A percentile compares a stretch with the other conserved stretches of the same genome.
Conservation (phyloP, 192 early-diverging fungal species). For the Mortierella alpina region DNA sequence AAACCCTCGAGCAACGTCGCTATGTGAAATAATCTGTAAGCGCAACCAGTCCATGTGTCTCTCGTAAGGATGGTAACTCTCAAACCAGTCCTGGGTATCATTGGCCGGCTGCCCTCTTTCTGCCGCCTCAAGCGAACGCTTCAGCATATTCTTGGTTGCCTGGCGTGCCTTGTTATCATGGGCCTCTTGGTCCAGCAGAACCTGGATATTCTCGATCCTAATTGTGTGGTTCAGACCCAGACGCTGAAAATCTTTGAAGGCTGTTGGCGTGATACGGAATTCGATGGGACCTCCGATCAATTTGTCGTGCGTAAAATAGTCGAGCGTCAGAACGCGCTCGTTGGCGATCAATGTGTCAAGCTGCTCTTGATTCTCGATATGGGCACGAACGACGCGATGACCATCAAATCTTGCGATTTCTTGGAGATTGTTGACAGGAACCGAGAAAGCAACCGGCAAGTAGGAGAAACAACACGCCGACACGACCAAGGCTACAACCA, state of each 20-base stretch:
- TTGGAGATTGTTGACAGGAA: too few species aligned
- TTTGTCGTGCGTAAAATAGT: constrained; percentile 34
- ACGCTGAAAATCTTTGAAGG: constrained; percentile 2
- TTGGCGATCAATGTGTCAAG: constrained; percentile 10
- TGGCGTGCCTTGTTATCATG: constrained; percentile 8
- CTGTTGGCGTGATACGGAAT: constrained; percentile 19
- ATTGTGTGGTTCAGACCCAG: constrained; percentile 30
- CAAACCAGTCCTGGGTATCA: constrained; percentile 14
- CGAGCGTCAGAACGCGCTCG: not conserved
- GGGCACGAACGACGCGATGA: constrained; percentile 50
- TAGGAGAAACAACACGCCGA: too few species aligned
- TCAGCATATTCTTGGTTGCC: not conserved
- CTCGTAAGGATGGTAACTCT: constrained; percentile 16
- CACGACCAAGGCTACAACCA: too few species aligned
- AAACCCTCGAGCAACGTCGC: constrained; percentile 1
- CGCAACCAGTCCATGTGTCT: constrained; percentile 15
- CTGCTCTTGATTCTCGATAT: constrained; percentile 19
- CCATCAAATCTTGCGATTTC: constrained; percentile 8
- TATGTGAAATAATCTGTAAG: constrained; percentile 10
- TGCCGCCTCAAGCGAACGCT: not conserved
- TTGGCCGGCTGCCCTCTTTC: not conserved
- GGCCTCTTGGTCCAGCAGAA: constrained; percentile 54
- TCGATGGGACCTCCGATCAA: constrained; percentile 34
- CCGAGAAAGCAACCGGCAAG: too few species aligned
- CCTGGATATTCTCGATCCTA: constrained; percentile 55